Percentiles rank a stretch among this genome's conserved stretches.
phyloP scores from a whole-genome alignment of 2,329 filamentous ascomycete genomes.

The Lachnellula subtilissima region DNA sequence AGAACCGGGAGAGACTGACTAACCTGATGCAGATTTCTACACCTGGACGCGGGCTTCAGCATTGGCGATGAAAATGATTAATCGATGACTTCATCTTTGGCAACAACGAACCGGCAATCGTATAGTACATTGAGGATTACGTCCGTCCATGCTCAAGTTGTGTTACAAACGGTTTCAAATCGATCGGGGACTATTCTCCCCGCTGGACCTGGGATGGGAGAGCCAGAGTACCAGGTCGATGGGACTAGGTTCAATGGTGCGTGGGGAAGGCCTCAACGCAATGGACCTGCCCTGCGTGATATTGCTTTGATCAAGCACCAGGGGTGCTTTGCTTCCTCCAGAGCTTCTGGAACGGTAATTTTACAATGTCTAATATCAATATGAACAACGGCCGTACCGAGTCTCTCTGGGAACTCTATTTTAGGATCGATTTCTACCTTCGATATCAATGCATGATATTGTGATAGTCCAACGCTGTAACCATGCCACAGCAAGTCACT shows the following conservation, averaged over 20 bases:
- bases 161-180: constrained; percentile 53
- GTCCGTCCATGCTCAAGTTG: constrained; percentile 61
- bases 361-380: constrained; percentile 66
- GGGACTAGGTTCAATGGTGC: constrained; percentile 56
- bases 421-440: constrained; percentile 63
- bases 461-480: constrained; percentile 69
- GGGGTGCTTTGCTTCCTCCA: constrained; percentile 70
- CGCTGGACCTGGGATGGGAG: constrained; percentile 51
- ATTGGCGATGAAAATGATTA: constrained; percentile 64
- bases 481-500: constrained; percentile 52
- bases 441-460: constrained; percentile 57
- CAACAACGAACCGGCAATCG: constrained; percentile 39
- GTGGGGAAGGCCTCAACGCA: constrained; percentile 65
- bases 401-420: constrained; percentile 68
- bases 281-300: constrained; percentile 72
- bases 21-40: constrained; percentile 55
- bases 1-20: not conserved
- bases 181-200: constrained; percentile 39
- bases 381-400: constrained; percentile 54
- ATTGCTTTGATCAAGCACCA: constrained; percentile 64
- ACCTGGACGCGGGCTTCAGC: constrained; percentile 74
- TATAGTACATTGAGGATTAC: constrained; percentile 57
- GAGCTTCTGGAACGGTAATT: constrained; percentile 65
- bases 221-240: constrained; percentile 69
- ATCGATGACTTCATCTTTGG: constrained; percentile 59